Base-by-base conservation (phyloP, 176 grass and related monocot genomes). In the Oryza officinalis region DNA sequence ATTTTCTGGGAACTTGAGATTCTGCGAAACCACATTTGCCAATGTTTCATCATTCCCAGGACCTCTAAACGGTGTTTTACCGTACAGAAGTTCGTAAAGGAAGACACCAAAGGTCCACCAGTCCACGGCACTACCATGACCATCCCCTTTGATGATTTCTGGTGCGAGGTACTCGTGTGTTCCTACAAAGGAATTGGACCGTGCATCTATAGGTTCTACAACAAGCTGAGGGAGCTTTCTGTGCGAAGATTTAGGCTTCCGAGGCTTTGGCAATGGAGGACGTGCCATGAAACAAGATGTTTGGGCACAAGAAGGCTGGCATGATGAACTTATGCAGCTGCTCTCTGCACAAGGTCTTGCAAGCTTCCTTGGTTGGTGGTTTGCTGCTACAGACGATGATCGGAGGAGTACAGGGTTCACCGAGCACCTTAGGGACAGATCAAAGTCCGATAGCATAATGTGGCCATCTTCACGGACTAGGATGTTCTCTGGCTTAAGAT, bases 401-500 rank as follows among this genome's bases (percentile, higher is more conserved):
- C 76, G 77, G 37, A 94, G 88, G 45, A 94, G 86, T 43, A 88
- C 77, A 3, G 92, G 80, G 27, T 87, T 94, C 68, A 94, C 92
- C 1, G 92, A 81, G 59, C 92, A 94, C 76, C 92, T 91, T 41
- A 94, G 83, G 13, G 92, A 94, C 15, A 94, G 83, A 73, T 94
- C 92, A 78, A 94, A 94, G 65, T 94, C 92, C 0, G 92, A 94
- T 46, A 94, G 80, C 92, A 94, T 94, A 41, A 94, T 94, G 63
- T 94, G 92, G 22, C 92, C 92, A 86, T 94, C 92, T 59, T 91
- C 92, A 57, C 92, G 92, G 73, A 94, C 88, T 43, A 91, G 83
- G 70, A 94, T 94, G 67, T 94, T 94, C 47, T 94, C 92, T 26
- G 92, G 92, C 81, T 94, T 94, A 33, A 94, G 89, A 84, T 94